phyloP scores from a whole-genome alignment of 768 basidiomycete species.

The Neoboletus subvelutipes region DNA sequence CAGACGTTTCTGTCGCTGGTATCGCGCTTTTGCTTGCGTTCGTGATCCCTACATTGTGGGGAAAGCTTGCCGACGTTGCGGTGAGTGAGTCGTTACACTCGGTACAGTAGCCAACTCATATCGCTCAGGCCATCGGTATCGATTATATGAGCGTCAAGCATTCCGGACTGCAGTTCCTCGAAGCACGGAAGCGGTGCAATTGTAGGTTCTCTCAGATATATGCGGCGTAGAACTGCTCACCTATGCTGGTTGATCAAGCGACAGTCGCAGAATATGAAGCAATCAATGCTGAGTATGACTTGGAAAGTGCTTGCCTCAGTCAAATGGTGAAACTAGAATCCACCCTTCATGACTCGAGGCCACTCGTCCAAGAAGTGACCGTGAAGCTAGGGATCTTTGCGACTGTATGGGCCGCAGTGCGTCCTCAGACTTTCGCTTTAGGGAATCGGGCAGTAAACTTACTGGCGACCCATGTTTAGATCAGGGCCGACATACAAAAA shows the following conservation, averaged over 20 bases:
- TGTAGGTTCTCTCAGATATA: conserved; percentile 3
- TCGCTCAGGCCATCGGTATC: conserved; percentile 2
- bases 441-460: not conserved
- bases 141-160: conserved; percentile 5
- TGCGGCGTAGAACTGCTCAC: not conserved
- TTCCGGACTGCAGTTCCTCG: conserved; percentile 8
- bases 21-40: conserved; percentile 16
- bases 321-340: conserved; percentile 19
- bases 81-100: not conserved
- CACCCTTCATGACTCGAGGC: conserved; percentile 9
- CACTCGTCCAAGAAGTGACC: conserved; percentile 21
- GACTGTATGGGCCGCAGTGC: conserved; percentile 20
- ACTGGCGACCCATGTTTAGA: conserved; percentile 4
- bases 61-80: not conserved
- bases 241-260: conserved; percentile 3
- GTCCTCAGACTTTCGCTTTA: not conserved
- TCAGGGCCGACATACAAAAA: conserved; percentile 18
- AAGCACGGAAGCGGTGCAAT: not conserved
- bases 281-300: conserved; percentile 10
- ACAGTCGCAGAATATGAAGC: conserved; percentile 4
- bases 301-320: conserved; percentile 12
- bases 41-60: conserved; percentile 11
- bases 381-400: conserved; percentile 19
- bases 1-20: conserved; percentile 14
- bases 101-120: not conserved